Conservation (phyloP, 2,329 filamentous ascomycete genomes). For the Dactylellina parvicollis region DNA sequence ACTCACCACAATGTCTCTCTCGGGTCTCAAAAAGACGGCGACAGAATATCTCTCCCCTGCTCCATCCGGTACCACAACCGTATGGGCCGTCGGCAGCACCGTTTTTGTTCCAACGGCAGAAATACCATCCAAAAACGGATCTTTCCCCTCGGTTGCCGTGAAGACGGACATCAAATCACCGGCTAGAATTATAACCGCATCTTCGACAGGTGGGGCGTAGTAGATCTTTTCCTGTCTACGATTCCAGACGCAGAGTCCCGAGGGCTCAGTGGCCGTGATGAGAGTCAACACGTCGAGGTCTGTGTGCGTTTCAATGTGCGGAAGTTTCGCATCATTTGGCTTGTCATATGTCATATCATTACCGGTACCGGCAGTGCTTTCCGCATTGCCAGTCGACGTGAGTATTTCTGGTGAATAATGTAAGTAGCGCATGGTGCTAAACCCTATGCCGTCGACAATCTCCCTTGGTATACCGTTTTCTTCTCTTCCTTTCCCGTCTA, state of each 20-base stretch:
- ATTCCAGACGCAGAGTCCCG: slow-evolving; percentile 41
- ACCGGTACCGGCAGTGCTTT: too few relatives aligned
- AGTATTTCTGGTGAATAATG: slow-evolving; percentile 27
- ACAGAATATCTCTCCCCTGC: slow-evolving; percentile 33
- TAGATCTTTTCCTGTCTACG: slow-evolving; percentile 14
- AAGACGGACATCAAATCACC: slow-evolving; percentile 39
- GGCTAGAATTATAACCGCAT: slow-evolving; percentile 24
- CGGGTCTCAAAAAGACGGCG: slow-evolving; percentile 35
- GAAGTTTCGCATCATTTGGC: not conserved
- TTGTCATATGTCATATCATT: too few relatives aligned
- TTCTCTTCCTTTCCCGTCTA: not conserved
- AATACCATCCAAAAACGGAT: slow-evolving; percentile 12
- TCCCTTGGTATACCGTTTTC: slow-evolving; percentile 22
- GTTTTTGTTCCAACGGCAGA: slow-evolving; percentile 16
- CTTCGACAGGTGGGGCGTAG: slow-evolving; percentile 16
- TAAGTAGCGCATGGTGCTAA: slow-evolving; percentile 34
- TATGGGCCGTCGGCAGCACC: slow-evolving; percentile 41
- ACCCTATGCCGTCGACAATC: slow-evolving; percentile 5
- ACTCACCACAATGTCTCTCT: slow-evolving; percentile 19
- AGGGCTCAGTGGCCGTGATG: slow-evolving; percentile 30
- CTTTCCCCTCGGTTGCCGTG: slow-evolving; percentile 15
- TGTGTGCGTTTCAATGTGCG: slow-evolving; percentile 31
- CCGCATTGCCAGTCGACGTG: not conserved
- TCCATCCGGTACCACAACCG: slow-evolving; percentile 24
- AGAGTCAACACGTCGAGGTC: slow-evolving; percentile 38